Evolutionary conservation across 2,329 filamentous ascomycete species (phyloP).

Genomic region (Allantophomopsis cytisporea): DNA sequence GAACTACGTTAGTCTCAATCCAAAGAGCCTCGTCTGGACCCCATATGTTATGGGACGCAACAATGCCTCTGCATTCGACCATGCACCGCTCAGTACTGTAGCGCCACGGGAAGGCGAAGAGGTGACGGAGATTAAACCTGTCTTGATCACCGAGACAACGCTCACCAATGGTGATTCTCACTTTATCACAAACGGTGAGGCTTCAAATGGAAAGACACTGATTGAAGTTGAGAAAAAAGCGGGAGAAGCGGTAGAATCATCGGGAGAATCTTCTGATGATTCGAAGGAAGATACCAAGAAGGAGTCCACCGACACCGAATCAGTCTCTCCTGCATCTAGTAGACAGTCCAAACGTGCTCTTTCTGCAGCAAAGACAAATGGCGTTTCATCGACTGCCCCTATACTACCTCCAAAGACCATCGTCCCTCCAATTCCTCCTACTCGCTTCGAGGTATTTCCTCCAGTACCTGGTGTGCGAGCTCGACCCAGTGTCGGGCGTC

Average conservation of each 20-base stretch:
- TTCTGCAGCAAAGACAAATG: conserved; percentile 9
- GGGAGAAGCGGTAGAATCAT: background rate
- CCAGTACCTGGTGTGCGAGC: conserved; percentile 35
- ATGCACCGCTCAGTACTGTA: conserved; percentile 70
- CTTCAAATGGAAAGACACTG: background rate
- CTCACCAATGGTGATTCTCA: conserved; percentile 6
- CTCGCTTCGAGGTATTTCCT: conserved; percentile 68
- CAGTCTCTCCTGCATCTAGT: background rate
- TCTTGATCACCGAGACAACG: conserved; percentile 1
- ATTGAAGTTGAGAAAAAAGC: background rate
- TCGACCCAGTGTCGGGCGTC: conserved; percentile 12
- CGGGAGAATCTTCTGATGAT: background rate
- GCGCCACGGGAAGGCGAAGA: conserved; percentile 70
- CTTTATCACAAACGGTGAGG: background rate
- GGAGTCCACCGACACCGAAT: background rate
- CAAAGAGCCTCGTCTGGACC: conserved; percentile 78
- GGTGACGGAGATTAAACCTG: conserved; percentile 10
- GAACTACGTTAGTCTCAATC: conserved; percentile 73
- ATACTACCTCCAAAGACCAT: conserved; percentile 13
- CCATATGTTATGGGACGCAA: conserved; percentile 92
- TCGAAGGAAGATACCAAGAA: background rate
- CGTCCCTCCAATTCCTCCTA: conserved; percentile 42
- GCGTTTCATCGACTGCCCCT: conserved; percentile 8
- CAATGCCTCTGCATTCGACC: conserved; percentile 71
- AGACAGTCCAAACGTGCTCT: background rate